Base-by-base conservation (phyloP, 129 eudicot genomes). In the Ambrosia artemisiifolia region DNA sequence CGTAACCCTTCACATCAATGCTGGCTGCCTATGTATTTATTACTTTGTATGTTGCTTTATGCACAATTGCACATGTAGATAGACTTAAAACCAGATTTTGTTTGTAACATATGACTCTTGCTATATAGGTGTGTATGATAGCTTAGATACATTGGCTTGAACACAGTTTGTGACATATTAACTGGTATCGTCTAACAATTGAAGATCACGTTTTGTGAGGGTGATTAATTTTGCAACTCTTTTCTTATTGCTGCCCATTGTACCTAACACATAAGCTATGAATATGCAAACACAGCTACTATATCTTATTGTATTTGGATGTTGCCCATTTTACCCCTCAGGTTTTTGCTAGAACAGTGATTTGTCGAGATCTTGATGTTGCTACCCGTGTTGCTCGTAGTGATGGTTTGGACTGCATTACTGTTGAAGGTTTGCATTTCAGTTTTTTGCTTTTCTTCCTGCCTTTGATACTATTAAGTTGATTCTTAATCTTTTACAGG, bases 331-430 rank as follows among this genome's bases (percentile, higher is more conserved):
- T 16, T 63, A 40, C 18, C 43, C 60, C 55, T 49, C 50, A 94
- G 97, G 99, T 94, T 8, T 94, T 94, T 84, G 96, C 91, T 56
- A 90, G 88, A 81, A 94, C 99, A 11, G 99, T 95, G 61, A 81
- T 95, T 40, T 95, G 97, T 68, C 86, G 99, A 76, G 91, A 91
- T 83, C 63, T 95, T 82, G 97, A 95, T 82, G 97, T 95, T 72
- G 99, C 99, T 73, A 84, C 99, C 47, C 86, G 84, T 67, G 96
- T 95, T 84, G 99, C 99, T 38, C 96, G 97, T 55, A 72, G 79
- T 67, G 85, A 90, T 71, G 95, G 97, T 63, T 76, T 95, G 77
- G 97, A 95, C 75, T 95, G 99, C 87, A 95, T 95, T 50, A 95
- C 99, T 11, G 82, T 88, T 35, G 97, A 95, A 90, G 99, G 99